These are phyloP conservation scores for Volvox carteri DNA, from an alignment of 163 green algal genomes.

Conservation along the genomic window DNA sequence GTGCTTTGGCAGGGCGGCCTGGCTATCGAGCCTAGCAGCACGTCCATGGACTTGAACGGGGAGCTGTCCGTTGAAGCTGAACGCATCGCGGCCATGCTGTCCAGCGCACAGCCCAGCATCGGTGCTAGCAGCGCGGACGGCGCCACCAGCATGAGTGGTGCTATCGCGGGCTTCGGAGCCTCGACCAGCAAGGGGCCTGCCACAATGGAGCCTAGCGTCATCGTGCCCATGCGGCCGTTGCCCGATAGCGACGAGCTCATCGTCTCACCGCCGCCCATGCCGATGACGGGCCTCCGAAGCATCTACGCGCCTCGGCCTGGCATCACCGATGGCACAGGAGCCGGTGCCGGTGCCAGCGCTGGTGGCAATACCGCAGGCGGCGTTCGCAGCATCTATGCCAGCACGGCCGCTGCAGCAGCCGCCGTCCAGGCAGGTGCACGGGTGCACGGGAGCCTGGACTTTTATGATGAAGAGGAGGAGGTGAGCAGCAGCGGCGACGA, in stretches of 20 bases:
- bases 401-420: background rate
- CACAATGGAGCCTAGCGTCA: background rate
- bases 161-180: background rate
- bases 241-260: slow-evolving; percentile 13
- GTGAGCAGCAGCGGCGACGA: slow-evolving; percentile 11
- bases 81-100: slow-evolving; percentile 41
- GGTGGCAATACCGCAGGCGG: background rate
- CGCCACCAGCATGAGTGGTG: background rate
- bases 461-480: slow-evolving; percentile 42
- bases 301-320: slow-evolving; percentile 9
- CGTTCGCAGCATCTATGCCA: slow-evolving; percentile 19
- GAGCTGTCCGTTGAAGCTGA: slow-evolving; percentile 47
- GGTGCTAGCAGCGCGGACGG: background rate
- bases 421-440: background rate
- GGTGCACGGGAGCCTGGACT: slow-evolving; percentile 54
- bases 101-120: background rate
- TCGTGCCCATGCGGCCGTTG: background rate
- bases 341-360: background rate
- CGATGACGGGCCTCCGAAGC: slow-evolving; percentile 8
- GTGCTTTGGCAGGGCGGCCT: background rate
- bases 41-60: slow-evolving; percentile 22
- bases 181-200: background rate
- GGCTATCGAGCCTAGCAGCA: slow-evolving; percentile 29
- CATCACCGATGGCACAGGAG: background rate
- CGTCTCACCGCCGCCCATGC: background rate